phyloP scores from a whole-genome alignment of 1,284 basidiomycete genomes.

The Sporisorium scitamineum region DNA sequence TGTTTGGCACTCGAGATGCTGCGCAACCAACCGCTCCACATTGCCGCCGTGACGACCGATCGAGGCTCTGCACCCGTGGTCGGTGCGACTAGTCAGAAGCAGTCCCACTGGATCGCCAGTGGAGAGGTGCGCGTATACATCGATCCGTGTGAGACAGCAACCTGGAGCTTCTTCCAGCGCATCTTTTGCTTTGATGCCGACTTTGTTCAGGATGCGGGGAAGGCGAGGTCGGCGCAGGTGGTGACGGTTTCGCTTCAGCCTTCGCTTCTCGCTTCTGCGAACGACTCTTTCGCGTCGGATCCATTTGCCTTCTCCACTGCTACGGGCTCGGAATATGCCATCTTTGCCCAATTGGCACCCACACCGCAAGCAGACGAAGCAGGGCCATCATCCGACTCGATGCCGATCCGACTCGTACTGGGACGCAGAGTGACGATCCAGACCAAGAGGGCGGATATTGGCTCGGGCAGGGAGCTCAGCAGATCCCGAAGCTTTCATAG shows the following conservation, averaged over 20 bases:
- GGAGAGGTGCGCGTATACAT: constrained; percentile 52
- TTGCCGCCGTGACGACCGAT: constrained; percentile 29
- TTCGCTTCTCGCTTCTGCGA: constrained; percentile 11
- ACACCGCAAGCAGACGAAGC: constrained; percentile 1
- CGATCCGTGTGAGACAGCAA: constrained; percentile 47
- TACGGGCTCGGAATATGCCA: constrained; percentile 43
- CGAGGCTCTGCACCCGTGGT: constrained; percentile 5
- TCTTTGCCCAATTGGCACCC: constrained; percentile 30
- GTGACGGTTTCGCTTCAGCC: constrained; percentile 29
- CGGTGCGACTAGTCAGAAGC: neutral
- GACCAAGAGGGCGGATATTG: constrained; percentile 7
- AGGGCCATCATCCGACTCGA: neutral
- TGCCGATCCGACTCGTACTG: constrained; percentile 36
- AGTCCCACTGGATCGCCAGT: constrained; percentile 36
- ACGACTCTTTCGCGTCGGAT: constrained; percentile 15
- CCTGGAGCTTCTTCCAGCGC: constrained; percentile 58
- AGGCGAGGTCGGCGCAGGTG: constrained; percentile 27
- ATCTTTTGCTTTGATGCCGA: constrained; percentile 54
- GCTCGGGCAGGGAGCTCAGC: constrained; percentile 20
- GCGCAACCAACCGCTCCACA: constrained; percentile 56
- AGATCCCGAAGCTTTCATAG: constrained; percentile 39
- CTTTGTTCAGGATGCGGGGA: constrained; percentile 31
- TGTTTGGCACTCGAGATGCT: constrained; percentile 67
- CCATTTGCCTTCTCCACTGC: constrained; percentile 10
- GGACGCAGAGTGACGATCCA: constrained; percentile 30